Conservation (phyloP, 306 rosid species). For the Trifolium dubium region DNA sequence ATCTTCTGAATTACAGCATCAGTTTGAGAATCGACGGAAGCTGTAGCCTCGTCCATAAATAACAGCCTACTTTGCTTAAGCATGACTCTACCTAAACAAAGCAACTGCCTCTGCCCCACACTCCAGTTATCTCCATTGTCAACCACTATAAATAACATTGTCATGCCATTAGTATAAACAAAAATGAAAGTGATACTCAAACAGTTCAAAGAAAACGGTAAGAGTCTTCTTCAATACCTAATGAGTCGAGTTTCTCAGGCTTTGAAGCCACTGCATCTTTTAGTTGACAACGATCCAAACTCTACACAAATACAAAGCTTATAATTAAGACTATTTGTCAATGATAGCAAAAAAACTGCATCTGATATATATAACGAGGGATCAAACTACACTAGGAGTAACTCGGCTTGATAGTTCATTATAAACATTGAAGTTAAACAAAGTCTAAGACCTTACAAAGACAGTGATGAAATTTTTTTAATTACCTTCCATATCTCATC, state of each 20-base stretch:
- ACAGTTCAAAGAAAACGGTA: constrained; percentile 20
- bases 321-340: constrained; percentile 17
- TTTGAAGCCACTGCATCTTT: constrained; percentile 81
- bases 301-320: constrained; percentile 49
- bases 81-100: constrained; percentile 92
- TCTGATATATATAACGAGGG: background rate
- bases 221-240: constrained; percentile 56
- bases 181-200: constrained; percentile 27
- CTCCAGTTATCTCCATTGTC: constrained; percentile 98
- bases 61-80: constrained; percentile 80
- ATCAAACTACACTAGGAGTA: background rate
- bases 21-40: constrained; percentile 96
- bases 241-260: constrained; percentile 76
- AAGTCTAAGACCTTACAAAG: background rate
- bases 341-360: background rate
- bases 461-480: background rate
- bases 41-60: constrained; percentile 98
- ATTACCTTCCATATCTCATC: constrained; percentile 95
- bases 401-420: background rate
- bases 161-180: background rate
- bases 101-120: constrained; percentile 96
- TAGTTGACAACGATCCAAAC: constrained; percentile 92
- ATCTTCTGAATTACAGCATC: constrained; percentile 88
- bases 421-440: background rate
- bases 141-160: constrained; percentile 57